Percentiles rank a stretch among this genome's conserved stretches.
Evolutionary conservation across 176 grass and related monocot species (phyloP).

Genomic region (Tillandsia leiboldiana): DNA sequence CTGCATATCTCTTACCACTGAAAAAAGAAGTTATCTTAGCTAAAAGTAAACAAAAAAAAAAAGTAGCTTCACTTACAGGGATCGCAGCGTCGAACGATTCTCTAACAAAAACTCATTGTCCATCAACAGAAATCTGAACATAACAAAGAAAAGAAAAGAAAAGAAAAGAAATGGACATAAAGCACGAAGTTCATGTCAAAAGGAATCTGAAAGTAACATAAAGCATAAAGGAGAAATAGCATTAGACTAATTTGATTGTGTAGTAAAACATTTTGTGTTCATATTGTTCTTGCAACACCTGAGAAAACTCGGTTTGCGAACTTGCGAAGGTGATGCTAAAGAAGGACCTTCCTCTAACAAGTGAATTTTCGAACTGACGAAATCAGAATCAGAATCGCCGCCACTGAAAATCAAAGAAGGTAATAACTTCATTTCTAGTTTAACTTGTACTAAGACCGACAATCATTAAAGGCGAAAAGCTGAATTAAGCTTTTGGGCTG

Average conservation of each 20-base stretch:
- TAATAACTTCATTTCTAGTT: not conserved
- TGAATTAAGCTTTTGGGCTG: too few relatives aligned
- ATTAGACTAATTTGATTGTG: not conserved
- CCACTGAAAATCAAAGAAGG: slow-evolving; percentile 10
- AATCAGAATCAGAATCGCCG: slow-evolving; percentile 43
- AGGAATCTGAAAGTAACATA: slow-evolving; percentile 44
- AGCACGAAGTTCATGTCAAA: slow-evolving; percentile 10
- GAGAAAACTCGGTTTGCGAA: slow-evolving; percentile 32
- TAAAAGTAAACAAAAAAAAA: not conserved
- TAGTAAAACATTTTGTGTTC: too few relatives aligned
- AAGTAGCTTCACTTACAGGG: slow-evolving; percentile 48
- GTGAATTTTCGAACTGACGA: slow-evolving; percentile 35
- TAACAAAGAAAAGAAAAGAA: slow-evolving; percentile 10
- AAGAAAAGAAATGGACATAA: slow-evolving; percentile 12
- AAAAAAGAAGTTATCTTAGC: not conserved
- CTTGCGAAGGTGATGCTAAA: slow-evolving; percentile 33
- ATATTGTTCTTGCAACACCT: not conserved
- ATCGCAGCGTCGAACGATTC: slow-evolving; percentile 58
- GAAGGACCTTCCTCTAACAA: slow-evolving; percentile 53
- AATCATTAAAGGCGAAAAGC: not conserved
- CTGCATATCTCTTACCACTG: not conserved
- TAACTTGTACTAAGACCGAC: not conserved
- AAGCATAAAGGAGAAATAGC: not conserved
- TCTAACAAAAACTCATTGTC: slow-evolving; percentile 74
- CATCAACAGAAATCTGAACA: slow-evolving; percentile 63